Percentiles rank a stretch among this genome's conserved stretches.
phyloP scores from a whole-genome alignment of 768 basidiomycete species.

The Boletus reticulatus region DNA sequence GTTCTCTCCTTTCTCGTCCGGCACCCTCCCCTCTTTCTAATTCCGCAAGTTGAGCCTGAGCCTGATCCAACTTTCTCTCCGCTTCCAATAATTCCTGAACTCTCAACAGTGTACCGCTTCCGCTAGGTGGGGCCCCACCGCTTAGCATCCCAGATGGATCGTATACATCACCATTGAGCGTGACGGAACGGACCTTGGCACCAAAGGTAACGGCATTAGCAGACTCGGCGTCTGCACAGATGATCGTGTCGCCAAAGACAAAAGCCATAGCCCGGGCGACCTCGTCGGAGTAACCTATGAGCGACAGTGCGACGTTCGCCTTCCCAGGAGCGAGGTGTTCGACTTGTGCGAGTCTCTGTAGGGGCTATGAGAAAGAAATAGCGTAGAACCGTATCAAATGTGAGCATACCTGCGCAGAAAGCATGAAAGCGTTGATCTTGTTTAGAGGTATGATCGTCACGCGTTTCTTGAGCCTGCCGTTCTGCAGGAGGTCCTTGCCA shows the following conservation, averaged over 20 bases:
- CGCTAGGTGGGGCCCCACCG: constrained; percentile 83
- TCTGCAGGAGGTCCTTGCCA: constrained; percentile 80
- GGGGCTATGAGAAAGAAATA: neutral
- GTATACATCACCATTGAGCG: constrained; percentile 92
- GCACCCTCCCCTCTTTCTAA: constrained; percentile 57
- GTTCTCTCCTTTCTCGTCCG: constrained; percentile 51
- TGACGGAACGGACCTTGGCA: constrained; percentile 73
- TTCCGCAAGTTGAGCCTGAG: constrained; percentile 42
- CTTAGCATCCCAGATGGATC: constrained; percentile 93
- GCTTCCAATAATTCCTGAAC: constrained; percentile 80
- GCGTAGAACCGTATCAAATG: neutral
- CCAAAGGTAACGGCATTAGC: constrained; percentile 89
- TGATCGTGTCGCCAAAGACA: constrained; percentile 90
- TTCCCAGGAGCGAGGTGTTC: constrained; percentile 72
- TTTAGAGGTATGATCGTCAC: constrained; percentile 93
- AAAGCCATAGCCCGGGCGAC: constrained; percentile 88
- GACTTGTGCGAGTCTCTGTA: constrained; percentile 75
- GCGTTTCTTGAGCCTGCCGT: constrained; percentile 76
- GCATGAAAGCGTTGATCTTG: constrained; percentile 72
- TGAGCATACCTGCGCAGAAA: constrained; percentile 46
- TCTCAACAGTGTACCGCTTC: constrained; percentile 70
- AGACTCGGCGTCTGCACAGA: constrained; percentile 85
- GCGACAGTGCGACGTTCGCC: constrained; percentile 82
- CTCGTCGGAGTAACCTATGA: constrained; percentile 79
- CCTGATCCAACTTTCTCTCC: constrained; percentile 56